Evolutionary conservation across 2,329 filamentous ascomycete species (phyloP).

Genomic region (Rasamsonia emersonii): DNA sequence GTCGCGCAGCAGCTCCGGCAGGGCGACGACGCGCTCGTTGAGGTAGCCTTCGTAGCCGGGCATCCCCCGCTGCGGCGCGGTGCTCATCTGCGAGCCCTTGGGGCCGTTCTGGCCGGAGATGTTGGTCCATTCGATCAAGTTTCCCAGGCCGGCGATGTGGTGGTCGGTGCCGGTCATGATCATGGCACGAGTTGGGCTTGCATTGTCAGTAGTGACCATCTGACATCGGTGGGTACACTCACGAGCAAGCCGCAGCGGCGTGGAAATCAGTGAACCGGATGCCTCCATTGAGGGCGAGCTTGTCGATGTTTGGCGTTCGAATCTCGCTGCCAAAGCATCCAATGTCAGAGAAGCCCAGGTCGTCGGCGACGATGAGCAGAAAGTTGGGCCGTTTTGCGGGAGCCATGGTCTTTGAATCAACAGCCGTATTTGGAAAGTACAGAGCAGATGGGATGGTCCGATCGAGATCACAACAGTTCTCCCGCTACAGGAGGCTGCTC

Average conservation of each 20-base stretch:
- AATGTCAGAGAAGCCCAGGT: conserved; percentile 53
- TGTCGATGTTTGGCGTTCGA: conserved; percentile 51
- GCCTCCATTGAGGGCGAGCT: conserved; percentile 40
- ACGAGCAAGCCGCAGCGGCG: conserved; percentile 55
- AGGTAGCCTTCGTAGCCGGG: conserved; percentile 58
- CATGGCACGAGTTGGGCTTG: conserved; percentile 53
- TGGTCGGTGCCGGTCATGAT: conserved; percentile 58
- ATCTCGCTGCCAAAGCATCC: conserved; percentile 54
- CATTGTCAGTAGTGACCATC: too few relatives aligned
- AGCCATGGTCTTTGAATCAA: conserved; percentile 19
- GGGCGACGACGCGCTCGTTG: conserved; percentile 50
- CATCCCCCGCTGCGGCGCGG: conserved; percentile 47
- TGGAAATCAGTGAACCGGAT: conserved; percentile 58
- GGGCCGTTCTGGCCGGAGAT: conserved; percentile 46
- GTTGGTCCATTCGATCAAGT: conserved; percentile 51
- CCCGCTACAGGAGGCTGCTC: too few relatives aligned
- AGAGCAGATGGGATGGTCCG: too few relatives aligned
- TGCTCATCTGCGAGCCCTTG: conserved; percentile 42
- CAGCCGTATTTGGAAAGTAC: too few relatives aligned
- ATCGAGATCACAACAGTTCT: too few relatives aligned
- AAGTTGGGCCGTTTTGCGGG: conserved; percentile 47
- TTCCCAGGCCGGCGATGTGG: conserved; percentile 46
- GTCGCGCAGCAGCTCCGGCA: conserved; percentile 52
- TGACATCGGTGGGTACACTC: conserved; percentile 8
- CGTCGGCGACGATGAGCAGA: conserved; percentile 51